Conservation (phyloP, 306 rosid species). For the Herpetospermum pedunculosum region DNA sequence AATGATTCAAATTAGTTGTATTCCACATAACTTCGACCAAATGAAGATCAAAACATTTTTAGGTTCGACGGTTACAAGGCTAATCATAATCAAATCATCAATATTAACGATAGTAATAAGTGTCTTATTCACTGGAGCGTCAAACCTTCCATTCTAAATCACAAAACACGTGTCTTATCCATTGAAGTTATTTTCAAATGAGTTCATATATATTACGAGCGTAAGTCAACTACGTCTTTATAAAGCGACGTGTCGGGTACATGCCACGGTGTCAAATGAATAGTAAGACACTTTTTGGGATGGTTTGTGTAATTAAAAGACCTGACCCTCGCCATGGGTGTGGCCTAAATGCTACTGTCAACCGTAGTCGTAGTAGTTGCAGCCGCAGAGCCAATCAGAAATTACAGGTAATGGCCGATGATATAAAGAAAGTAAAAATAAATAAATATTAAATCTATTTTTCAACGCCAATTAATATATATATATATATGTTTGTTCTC, state of each 20-base stretch:
- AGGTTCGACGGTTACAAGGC: too few species aligned
- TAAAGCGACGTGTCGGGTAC: background rate
- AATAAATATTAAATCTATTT: background rate
- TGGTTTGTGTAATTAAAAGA: background rate
- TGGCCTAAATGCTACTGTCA: background rate
- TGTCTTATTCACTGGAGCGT: too few species aligned
- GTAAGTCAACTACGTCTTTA: too few species aligned
- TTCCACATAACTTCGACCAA: too few species aligned
- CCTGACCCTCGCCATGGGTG: background rate
- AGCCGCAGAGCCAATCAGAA: background rate
- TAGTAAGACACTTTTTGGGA: background rate
- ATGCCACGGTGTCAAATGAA: background rate
- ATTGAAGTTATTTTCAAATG: too few species aligned
- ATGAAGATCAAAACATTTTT: too few species aligned
- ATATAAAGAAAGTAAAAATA: background rate
- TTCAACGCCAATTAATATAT: background rate
- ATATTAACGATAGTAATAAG: too few species aligned
- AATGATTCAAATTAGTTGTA: too few species aligned
- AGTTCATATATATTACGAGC: too few species aligned
- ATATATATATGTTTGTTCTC: background rate
- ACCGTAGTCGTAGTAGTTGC: background rate
- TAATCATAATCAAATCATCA: too few species aligned
- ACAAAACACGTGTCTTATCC: too few species aligned
- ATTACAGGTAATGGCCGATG: background rate
- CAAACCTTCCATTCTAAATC: too few species aligned